phyloP scores from a whole-genome alignment of 2,329 filamentous ascomycete species.

The Trichoderma atroviride region DNA sequence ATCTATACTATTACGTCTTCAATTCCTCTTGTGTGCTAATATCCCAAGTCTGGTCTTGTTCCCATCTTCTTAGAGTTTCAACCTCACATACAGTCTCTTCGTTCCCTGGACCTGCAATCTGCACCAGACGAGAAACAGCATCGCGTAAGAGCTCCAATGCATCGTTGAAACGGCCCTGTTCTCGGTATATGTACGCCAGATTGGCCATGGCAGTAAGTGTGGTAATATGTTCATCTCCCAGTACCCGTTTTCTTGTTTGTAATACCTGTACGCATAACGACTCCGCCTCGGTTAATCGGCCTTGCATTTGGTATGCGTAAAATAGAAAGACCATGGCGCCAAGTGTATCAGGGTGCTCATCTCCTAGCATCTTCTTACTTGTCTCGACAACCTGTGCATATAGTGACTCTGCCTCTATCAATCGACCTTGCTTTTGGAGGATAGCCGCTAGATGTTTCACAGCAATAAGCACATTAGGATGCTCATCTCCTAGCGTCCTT shows the following conservation, averaged over 20 bases:
- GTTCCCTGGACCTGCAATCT: not conserved
- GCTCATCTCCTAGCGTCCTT: not conserved
- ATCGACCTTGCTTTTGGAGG: not conserved
- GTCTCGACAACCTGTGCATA: not conserved
- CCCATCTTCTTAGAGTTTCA: not conserved
- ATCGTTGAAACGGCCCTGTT: not conserved
- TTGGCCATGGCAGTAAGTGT: not conserved
- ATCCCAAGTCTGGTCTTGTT: not conserved
- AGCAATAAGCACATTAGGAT: not conserved
- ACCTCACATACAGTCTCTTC: not conserved
- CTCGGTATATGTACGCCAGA: not conserved
- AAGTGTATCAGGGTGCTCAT: not conserved
- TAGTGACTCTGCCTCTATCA: not conserved
- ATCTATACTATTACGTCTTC: not conserved
- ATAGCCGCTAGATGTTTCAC: rapidly evolving
- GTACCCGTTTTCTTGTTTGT: not conserved
- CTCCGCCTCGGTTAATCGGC: not conserved
- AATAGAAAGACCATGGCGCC: not conserved
- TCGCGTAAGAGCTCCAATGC: not conserved
- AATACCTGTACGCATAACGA: not conserved
- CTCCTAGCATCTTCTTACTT: not conserved
- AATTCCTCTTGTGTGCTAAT: not conserved
- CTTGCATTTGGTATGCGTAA: rapidly evolving
- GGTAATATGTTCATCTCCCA: not conserved
- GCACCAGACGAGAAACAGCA: not conserved